These are phyloP conservation scores for Protomyces gravidus DNA, from an alignment of 1,139 yeast species.

Conservation along the genomic window DNA sequence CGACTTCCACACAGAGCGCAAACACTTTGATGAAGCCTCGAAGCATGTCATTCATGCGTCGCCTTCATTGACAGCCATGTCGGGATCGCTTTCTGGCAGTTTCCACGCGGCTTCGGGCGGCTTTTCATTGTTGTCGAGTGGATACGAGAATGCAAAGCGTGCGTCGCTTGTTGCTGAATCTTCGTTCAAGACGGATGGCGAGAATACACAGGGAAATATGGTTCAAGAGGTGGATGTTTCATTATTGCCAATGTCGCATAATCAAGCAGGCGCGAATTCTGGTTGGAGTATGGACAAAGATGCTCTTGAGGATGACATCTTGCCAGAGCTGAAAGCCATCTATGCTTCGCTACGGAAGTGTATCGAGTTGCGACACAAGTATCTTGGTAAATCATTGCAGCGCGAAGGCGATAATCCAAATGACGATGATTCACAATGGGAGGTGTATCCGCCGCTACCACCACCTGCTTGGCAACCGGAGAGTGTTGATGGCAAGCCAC, in stretches of 20 bases:
- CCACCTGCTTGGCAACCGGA: constrained; percentile 67
- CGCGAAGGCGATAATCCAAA: constrained; percentile 76
- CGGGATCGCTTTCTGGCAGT: constrained; percentile 2
- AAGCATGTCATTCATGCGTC: constrained; percentile 17
- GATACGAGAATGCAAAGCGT: neutral
- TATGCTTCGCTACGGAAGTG: constrained; percentile 69
- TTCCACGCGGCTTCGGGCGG: constrained; percentile 16
- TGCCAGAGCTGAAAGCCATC: constrained; percentile 61
- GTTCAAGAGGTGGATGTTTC: neutral
- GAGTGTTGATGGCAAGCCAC: constrained; percentile 38
- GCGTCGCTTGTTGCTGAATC: constrained; percentile 1
- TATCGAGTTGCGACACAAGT: constrained; percentile 70
- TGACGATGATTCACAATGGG: constrained; percentile 59
- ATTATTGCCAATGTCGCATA: neutral
- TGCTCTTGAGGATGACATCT: constrained; percentile 22
- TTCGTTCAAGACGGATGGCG: constrained; percentile 4
- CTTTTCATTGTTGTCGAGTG: constrained; percentile 2
- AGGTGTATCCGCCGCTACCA: constrained; percentile 89
- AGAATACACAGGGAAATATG: neutral
- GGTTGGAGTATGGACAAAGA: constrained; percentile 1
- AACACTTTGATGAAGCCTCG: constrained; percentile 22
- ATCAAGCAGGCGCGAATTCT: neutral
- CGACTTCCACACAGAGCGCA: constrained; percentile 23
- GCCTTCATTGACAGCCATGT: constrained; percentile 11
- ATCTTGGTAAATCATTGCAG: constrained; percentile 68